Conservation (phyloP, 2,329 filamentous ascomycete species). For the Cladosporium sp. region DNA sequence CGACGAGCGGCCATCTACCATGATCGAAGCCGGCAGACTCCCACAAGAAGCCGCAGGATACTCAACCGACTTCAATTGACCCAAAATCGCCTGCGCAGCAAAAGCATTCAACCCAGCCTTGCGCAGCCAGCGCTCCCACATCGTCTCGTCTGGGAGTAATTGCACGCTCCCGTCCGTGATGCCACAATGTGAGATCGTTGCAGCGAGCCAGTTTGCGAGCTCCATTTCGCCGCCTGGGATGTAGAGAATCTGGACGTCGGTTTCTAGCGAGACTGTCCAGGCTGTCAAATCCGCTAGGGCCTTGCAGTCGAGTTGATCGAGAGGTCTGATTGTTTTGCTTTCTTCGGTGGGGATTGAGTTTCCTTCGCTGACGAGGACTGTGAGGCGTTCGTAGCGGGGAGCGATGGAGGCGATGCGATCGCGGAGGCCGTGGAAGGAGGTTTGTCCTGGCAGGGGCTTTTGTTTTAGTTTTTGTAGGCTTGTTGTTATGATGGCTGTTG, state of each 20-base stretch:
- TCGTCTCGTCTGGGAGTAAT: conserved; percentile 50
- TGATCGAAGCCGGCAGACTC: no score
- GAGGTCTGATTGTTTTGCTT: not conserved
- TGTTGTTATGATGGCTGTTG: conserved; percentile 64
- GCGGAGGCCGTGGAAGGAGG: conserved; percentile 42
- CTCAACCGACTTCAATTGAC: conserved; percentile 36
- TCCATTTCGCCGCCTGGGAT: conserved; percentile 39
- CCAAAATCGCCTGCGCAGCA: conserved; percentile 59
- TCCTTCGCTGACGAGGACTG: conserved; percentile 59
- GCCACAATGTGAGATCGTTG: conserved; percentile 36
- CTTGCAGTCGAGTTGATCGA: conserved; percentile 30
- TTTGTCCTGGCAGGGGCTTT: conserved; percentile 60
- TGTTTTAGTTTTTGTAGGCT: conserved; percentile 70
- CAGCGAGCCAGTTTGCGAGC: conserved; percentile 35
- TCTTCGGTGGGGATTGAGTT: not conserved
- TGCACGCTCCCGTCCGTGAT: conserved; percentile 30
- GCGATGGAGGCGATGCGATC: conserved; percentile 52
- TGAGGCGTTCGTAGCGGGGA: conserved; percentile 59
- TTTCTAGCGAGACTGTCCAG: conserved; percentile 41
- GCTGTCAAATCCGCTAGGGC: conserved; percentile 32
- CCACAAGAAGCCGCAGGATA: not conserved
- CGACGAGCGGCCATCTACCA: conserved; percentile 17
- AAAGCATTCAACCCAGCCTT: conserved; percentile 64
- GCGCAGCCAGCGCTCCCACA: conserved; percentile 64
- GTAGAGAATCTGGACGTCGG: conserved; percentile 35